A percentile compares a stretch with the other conserved stretches of the same genome.
Evolutionary conservation across 352 stramenopile genomes (phyloP).

Genomic region (Phytophthora boehmeriae): DNA sequence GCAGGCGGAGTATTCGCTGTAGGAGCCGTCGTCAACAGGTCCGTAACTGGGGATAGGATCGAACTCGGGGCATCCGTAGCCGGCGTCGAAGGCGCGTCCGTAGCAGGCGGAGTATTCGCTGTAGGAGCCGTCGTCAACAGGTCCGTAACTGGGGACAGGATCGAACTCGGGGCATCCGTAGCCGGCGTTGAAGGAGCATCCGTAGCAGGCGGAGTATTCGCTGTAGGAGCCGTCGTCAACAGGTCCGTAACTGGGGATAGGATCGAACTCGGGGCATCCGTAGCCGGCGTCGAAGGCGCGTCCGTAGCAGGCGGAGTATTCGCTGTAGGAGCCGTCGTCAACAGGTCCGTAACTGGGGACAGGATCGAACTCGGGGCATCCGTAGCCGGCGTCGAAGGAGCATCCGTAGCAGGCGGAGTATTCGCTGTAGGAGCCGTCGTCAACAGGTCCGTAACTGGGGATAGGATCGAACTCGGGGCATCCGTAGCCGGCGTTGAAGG

Average conservation of each 20-base stretch:
- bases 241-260: conserved; percentile 15
- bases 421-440: conserved; percentile 26
- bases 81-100: no score
- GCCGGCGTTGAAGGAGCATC: conserved; percentile 1
- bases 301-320: no score
- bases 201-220: no score
- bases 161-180: conserved; percentile 3
- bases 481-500: conserved; percentile 2
- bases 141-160: conserved; percentile 26
- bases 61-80: conserved; percentile 1
- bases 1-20: no score
- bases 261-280: neutral
- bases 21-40: conserved; percentile 16
- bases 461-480: conserved; percentile 9
- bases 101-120: no score
- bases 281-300: no score
- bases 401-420: neutral
- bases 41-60: conserved; percentile 6
- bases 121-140: conserved; percentile 30
- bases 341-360: neutral
- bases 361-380: neutral
- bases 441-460: conserved; percentile 27
- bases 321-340: conserved; percentile 7
- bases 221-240: conserved; percentile 13
- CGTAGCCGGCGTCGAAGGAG: neutral